These are phyloP conservation scores for Musa balbisiana DNA, from an alignment of 202 grass and related monocot genomes.

Conservation along the genomic window DNA sequence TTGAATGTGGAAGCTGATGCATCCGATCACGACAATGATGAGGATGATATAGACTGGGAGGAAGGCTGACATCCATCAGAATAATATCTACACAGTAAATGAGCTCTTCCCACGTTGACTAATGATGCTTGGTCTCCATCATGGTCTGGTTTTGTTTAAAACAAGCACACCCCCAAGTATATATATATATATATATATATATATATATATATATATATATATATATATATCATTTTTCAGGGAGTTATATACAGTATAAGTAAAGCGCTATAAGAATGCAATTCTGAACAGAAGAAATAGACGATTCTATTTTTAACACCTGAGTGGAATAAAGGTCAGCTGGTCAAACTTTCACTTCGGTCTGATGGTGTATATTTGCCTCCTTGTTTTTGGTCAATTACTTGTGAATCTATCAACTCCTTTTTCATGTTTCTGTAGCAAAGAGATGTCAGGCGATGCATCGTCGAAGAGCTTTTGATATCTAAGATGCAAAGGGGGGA, in stretches of 20 bases:
- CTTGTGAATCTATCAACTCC: no score
- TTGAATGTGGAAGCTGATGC: conserved; percentile 80
- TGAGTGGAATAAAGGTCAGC: neutral
- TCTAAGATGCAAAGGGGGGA: no score
- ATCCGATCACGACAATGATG: conserved; percentile 64
- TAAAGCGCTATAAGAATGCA: neutral
- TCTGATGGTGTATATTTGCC: no score
- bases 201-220: no score
- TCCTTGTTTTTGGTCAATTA: no score
- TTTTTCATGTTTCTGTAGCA: no score
- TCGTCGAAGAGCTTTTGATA: no score
- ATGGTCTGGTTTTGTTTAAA: neutral
- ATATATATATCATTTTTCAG: neutral
- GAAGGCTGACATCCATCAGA: conserved; percentile 45
- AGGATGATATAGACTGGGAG: conserved; percentile 66
- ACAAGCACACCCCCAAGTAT: neutral
- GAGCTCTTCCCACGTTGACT: no score
- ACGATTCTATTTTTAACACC: neutral
- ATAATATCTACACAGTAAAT: no score
- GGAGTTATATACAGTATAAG: neutral
- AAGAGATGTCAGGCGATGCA: no score
- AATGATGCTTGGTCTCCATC: neutral
- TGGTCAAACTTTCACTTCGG: no score
- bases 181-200: neutral
- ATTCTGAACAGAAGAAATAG: neutral